phyloP scores from a whole-genome alignment of 768 basidiomycete genomes.

The Amanita fuliginea region DNA sequence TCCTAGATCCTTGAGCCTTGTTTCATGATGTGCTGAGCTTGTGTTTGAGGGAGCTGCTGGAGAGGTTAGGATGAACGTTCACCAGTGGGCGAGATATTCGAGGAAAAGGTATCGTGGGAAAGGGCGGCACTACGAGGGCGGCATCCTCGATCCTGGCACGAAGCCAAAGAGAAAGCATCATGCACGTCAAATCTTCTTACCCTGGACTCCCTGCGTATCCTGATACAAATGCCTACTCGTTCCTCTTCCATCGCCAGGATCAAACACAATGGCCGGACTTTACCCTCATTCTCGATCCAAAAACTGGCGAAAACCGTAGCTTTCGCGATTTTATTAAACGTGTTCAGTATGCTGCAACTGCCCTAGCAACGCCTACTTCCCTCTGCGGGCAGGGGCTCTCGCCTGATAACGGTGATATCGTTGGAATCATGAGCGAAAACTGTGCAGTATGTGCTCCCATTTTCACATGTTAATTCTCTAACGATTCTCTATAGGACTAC shows the following conservation, averaged over 20 bases:
- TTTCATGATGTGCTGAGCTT: conserved; percentile 44
- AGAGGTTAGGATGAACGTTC: conserved; percentile 8
- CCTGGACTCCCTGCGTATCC: conserved; percentile 39
- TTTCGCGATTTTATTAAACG: conserved; percentile 39
- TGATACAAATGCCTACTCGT: conserved; percentile 41
- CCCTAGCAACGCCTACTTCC: conserved; percentile 31
- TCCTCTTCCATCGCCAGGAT: conserved; percentile 44
- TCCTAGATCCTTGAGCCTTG: no score
- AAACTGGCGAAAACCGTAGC: conserved; percentile 33
- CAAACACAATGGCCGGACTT: conserved; percentile 47
- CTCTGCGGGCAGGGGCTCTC: conserved; percentile 47
- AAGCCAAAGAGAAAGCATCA: conserved; percentile 11
- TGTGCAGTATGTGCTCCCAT: conserved; percentile 36
- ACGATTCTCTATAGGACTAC: conserved; percentile 18
- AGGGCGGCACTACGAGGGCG: conserved; percentile 31
- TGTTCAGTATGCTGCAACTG: conserved; percentile 46
- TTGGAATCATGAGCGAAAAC: conserved; percentile 65
- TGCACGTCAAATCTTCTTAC: conserved; percentile 49
- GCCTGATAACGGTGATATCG: conserved; percentile 37
- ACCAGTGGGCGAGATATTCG: conserved; percentile 7
- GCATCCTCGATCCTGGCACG: no score
- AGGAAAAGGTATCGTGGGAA: conserved; percentile 31
- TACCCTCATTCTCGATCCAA: conserved; percentile 43
- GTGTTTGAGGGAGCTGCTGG: conserved; percentile 14
- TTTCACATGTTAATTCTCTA: not conserved